Evolutionary conservation across 345 rosid species (phyloP), one percentile per base, ranked within the genome.

Genomic region (Brassica incana): DNA sequence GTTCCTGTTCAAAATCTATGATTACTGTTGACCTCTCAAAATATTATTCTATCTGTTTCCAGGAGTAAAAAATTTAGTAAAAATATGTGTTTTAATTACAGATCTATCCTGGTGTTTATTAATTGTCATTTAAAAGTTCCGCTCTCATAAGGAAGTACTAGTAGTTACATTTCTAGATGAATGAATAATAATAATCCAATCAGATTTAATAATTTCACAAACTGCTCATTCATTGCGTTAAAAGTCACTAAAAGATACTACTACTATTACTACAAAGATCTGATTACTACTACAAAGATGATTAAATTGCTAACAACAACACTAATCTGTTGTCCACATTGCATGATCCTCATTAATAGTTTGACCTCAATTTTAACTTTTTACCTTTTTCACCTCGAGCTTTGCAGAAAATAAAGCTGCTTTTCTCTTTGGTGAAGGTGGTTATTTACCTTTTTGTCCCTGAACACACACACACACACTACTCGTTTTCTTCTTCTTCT

Each of bases 281-380:
- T 23, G 0, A 23, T 23, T 23, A 23, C 2, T 23, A 29, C 32
- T 29, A 29, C 32, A 29, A 40, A 40, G 11, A 40, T 40, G 45
- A 77, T 62, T 77, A 70, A 61, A 20, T 54, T 69, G 64, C 81
- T 78, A 78, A 78, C 81, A 78, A 78, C 68, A 72, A 56, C 36
- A 33, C 36, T 33, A 18, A 71, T 29, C 32, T 29, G 43, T 65
- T 72, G 77, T 65, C 67, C 18, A 5, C 50, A 66, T 35, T 58
- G 29, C 65, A 27, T 64, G 3, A 40, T 18, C 25, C 25, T 29
- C 14, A 56, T 52, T 63, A 45, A 38, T 29, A 32, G 36, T 11
- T 72, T 59, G 71, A 71, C 71, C 50, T 15, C 25, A 60, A 64
- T 33, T 6, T 40, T 40, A 40, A 40, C 10, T 0, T 73, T 20